Conservation (phyloP, 257 asterid species). For the Solanum chilense region DNA sequence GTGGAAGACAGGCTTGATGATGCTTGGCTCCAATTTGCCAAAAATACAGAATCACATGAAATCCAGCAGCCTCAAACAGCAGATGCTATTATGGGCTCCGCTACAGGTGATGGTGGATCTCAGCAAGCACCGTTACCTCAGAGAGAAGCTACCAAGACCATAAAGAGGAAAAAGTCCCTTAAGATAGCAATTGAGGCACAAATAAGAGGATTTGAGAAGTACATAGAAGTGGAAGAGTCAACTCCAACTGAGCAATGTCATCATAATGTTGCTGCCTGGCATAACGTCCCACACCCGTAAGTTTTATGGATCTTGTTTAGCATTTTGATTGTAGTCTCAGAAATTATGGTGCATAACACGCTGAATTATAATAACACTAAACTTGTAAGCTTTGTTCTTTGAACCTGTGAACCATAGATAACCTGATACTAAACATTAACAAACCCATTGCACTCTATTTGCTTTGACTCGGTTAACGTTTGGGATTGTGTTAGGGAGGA, state of each 20-base stretch:
- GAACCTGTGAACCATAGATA: neutral
- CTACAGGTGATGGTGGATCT: slow-evolving; percentile 65
- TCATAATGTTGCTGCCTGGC: slow-evolving; percentile 92
- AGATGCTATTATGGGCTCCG: slow-evolving; percentile 52
- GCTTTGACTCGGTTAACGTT: neutral
- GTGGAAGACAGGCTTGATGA: slow-evolving; percentile 91
- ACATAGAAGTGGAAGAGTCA: slow-evolving; percentile 55
- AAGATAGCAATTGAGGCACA: slow-evolving; percentile 86
- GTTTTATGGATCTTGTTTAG: slow-evolving; percentile 5
- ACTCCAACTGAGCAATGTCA: slow-evolving; percentile 50
- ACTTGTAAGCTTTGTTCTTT: neutral
- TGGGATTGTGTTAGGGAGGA: slow-evolving; percentile 60
- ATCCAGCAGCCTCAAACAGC: slow-evolving; percentile 25
- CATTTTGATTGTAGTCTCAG: neutral
- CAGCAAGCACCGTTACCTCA: slow-evolving; percentile 40
- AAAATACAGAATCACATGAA: slow-evolving; percentile 33
- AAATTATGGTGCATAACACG: neutral
- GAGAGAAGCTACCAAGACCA: slow-evolving; percentile 33
- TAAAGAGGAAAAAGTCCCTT: slow-evolving; percentile 48
- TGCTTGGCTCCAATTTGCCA: slow-evolving; percentile 98
- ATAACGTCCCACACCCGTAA: slow-evolving; percentile 95
- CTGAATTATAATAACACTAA: neutral
- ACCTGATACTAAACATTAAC: neutral
- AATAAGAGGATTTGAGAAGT: slow-evolving; percentile 74
- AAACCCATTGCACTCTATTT: neutral